Conservation (phyloP, 2,329 filamentous ascomycete genomes). For the Paraphoma sp. region DNA sequence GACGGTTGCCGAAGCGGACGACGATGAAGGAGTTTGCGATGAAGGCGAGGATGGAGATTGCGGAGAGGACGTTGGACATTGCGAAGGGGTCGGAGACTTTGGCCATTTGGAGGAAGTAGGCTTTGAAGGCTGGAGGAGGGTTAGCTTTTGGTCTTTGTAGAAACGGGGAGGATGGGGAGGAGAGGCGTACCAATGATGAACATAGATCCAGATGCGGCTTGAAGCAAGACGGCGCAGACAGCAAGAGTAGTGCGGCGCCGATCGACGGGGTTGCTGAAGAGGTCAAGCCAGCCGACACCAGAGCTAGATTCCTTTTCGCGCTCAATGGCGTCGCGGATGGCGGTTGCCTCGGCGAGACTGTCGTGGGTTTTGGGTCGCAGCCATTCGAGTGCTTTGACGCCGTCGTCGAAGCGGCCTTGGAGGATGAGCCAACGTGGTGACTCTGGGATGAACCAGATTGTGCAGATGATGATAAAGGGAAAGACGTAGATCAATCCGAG, state of each 20-base stretch:
- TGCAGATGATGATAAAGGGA: constrained; percentile 50
- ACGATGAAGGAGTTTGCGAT: constrained; percentile 62
- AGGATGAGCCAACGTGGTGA: constrained; percentile 43
- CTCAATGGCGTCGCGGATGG: constrained; percentile 44
- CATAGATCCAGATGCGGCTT: constrained; percentile 48
- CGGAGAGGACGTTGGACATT: constrained; percentile 63
- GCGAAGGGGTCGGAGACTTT: constrained; percentile 62
- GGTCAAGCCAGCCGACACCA: constrained; percentile 41
- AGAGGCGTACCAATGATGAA: constrained; percentile 51
- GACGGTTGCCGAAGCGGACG: constrained; percentile 60
- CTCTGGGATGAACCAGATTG: constrained; percentile 40
- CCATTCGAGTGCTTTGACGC: constrained; percentile 49
- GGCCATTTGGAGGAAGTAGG: constrained; percentile 68
- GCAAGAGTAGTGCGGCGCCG: constrained; percentile 45
- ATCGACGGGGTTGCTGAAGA: constrained; percentile 45
- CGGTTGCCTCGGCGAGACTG: constrained; percentile 43
- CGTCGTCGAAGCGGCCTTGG: constrained; percentile 38
- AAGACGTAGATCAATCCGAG: constrained; percentile 61
- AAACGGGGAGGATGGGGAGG: neutral
- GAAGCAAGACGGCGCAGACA: constrained; percentile 43
- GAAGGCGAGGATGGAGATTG: constrained; percentile 62
- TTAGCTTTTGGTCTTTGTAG: neutral
- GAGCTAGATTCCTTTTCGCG: constrained; percentile 38
- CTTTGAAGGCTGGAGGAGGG: constrained; percentile 45
- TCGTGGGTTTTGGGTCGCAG: constrained; percentile 45